Evolutionary conservation across 179 eudicot species (phyloP).

Genomic region (Nepenthes alata): DNA sequence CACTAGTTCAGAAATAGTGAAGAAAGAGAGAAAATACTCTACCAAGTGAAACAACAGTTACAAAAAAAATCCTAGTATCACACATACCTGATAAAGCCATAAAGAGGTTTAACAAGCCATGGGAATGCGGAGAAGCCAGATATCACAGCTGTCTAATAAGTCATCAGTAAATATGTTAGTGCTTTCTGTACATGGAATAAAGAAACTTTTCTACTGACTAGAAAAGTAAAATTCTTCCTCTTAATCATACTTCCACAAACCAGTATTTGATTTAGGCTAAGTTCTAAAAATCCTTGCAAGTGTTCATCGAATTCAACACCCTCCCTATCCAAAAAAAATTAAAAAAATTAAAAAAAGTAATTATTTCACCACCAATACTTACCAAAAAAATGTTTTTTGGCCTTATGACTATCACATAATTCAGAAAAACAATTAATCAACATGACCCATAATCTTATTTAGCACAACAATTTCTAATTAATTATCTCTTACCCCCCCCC

Average conservation of each 20-base stretch:
- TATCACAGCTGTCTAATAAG: constrained; percentile 93
- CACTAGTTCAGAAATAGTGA: neutral
- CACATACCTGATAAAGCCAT: constrained; percentile 89
- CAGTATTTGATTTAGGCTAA: neutral
- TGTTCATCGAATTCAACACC: neutral
- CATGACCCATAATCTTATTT: too few species aligned
- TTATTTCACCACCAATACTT: too few species aligned
- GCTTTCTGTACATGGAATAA: neutral
- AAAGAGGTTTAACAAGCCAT: constrained; percentile 95
- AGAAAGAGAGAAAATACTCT: neutral
- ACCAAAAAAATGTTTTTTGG: too few species aligned
- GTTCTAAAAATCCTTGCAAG: neutral
- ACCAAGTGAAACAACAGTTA: neutral
- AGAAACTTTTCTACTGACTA: neutral
- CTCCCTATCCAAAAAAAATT: too few species aligned
- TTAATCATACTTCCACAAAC: neutral
- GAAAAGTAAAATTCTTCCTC: neutral
- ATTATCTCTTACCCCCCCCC: too few species aligned
- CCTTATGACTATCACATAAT: too few species aligned
- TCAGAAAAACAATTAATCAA: too few species aligned
- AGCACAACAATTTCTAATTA: too few species aligned
- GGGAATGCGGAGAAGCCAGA: constrained; percentile 91
- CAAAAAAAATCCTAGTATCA: neutral
- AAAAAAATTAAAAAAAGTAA: too few species aligned
- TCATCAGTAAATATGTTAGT: constrained; percentile 31